A percentile compares a stretch with the other conserved stretches of the same genome.
Conservation (phyloP, 768 basidiomycete species). For the Pulveroboletus sp. region DNA sequence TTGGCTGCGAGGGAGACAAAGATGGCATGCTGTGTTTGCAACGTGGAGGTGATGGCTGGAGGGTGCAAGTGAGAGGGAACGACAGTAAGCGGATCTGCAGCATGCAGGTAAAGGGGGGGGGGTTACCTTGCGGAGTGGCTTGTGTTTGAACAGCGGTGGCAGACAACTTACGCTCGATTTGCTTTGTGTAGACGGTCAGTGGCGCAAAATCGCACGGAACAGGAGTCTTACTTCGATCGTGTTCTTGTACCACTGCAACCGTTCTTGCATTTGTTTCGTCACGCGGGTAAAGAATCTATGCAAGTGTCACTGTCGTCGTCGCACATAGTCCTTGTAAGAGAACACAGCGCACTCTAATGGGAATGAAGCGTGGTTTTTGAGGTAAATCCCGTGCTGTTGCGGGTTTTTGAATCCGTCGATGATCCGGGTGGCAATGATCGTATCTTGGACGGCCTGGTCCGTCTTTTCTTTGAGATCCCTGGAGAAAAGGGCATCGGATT, state of each 20-base stretch:
- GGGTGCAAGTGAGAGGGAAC: background rate
- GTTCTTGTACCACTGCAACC: slow-evolving; percentile 73
- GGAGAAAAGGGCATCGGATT: slow-evolving; percentile 63
- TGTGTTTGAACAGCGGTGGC: slow-evolving; percentile 63
- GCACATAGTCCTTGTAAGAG: background rate
- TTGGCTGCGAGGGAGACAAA: slow-evolving; percentile 77
- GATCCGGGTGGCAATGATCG: slow-evolving; percentile 71
- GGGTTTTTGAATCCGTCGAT: slow-evolving; percentile 78
- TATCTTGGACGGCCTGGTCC: slow-evolving; percentile 78
- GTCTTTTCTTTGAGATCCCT: slow-evolving; percentile 72
- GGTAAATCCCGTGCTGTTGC: slow-evolving; percentile 63
- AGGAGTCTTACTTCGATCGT: slow-evolving; percentile 64
- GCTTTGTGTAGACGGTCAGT: slow-evolving; percentile 10
- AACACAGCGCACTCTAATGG: slow-evolving; percentile 66
- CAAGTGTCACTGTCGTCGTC: background rate
- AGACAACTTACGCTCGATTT: slow-evolving; percentile 79
- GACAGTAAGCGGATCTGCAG: too few relatives aligned
- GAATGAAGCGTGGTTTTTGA: slow-evolving; percentile 80
- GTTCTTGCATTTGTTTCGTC: slow-evolving; percentile 67
- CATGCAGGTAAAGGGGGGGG: background rate
- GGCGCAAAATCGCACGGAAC: background rate
- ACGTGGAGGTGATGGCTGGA: slow-evolving; percentile 67
- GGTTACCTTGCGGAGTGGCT: slow-evolving; percentile 70
- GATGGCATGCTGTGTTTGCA: slow-evolving; percentile 76
- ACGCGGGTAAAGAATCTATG: slow-evolving; percentile 70